These are phyloP conservation scores for Acrasis kona DNA, from an alignment of 78 protist species.

Conservation along the genomic window DNA sequence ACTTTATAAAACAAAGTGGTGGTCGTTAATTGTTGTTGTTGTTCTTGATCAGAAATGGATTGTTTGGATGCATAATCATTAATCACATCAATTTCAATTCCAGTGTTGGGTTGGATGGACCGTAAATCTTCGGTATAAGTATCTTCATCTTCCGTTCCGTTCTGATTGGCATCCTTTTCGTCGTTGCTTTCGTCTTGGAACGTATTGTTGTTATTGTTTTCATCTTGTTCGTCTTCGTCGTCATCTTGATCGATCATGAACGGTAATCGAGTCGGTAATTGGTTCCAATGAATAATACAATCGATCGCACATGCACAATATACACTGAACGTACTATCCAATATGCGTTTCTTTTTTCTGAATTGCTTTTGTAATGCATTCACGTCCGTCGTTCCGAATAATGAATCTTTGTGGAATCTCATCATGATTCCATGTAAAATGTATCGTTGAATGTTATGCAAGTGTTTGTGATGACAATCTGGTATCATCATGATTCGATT, in stretches of 20 bases:
- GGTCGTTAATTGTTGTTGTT: too few species aligned
- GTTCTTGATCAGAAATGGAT: too few species aligned
- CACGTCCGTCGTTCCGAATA: too few species aligned
- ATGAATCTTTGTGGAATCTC: not conserved
- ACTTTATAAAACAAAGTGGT: too few species aligned
- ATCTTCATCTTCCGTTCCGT: not conserved
- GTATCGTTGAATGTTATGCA: not conserved
- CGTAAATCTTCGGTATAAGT: not conserved
- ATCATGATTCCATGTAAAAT: not conserved
- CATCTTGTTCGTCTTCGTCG: not conserved
- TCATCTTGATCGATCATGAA: not conserved
- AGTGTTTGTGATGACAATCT: too few species aligned
- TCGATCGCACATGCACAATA: not conserved
- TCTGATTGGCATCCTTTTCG: not conserved
- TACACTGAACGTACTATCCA: not conserved
- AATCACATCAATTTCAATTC: too few species aligned
- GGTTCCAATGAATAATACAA: not conserved
- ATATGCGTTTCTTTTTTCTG: not conserved
- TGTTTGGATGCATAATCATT: not conserved
- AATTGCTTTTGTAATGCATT: too few species aligned
- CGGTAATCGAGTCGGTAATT: not conserved
- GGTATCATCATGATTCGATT: too few species aligned
- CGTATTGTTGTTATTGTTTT: not conserved
- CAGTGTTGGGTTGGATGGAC: not conserved
- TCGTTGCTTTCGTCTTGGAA: not conserved